Conservation (phyloP, 352 stramenopile species). For the Blastocystis sp. region DNA sequence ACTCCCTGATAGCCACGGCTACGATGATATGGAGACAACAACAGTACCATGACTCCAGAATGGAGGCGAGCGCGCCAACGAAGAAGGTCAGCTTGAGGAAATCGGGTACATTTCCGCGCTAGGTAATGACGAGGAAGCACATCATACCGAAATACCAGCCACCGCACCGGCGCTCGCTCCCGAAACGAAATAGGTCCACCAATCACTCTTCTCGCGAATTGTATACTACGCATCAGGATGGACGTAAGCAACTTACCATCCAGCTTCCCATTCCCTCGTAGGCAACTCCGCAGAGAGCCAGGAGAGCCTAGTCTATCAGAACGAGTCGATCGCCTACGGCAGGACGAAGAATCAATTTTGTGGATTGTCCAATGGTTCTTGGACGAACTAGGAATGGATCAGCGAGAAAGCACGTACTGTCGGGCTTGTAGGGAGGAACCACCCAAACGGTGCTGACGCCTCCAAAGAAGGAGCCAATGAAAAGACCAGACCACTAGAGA, state of each 20-base stretch:
- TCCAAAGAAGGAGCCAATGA: slow-evolving; percentile 1
- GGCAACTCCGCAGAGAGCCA: not conserved
- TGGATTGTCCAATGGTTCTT: not conserved
- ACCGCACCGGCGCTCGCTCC: not conserved
- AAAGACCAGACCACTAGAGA: not conserved
- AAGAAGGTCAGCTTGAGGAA: slow-evolving; percentile 39
- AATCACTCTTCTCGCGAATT: slow-evolving; percentile 11
- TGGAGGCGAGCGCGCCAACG: not conserved
- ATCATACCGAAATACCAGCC: not conserved
- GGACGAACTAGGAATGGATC: not conserved
- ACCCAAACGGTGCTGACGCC: slow-evolving; percentile 21
- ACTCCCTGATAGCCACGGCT: slow-evolving; percentile 16
- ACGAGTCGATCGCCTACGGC: not conserved
- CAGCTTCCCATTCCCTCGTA: not conserved
- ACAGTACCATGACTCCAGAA: slow-evolving; percentile 11
- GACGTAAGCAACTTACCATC: not conserved
- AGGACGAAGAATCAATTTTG: slow-evolving; percentile 21
- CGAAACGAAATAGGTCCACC: slow-evolving; percentile 26
- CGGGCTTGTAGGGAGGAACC: not conserved
- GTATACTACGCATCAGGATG: not conserved
- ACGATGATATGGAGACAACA: not conserved
- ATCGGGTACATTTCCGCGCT: slow-evolving; percentile 20
- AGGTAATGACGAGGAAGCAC: not conserved
- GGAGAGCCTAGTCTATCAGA: not conserved
- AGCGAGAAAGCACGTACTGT: not conserved